phyloP scores from a whole-genome alignment of 139 green algal species.

The Eudorina sp. region DNA sequence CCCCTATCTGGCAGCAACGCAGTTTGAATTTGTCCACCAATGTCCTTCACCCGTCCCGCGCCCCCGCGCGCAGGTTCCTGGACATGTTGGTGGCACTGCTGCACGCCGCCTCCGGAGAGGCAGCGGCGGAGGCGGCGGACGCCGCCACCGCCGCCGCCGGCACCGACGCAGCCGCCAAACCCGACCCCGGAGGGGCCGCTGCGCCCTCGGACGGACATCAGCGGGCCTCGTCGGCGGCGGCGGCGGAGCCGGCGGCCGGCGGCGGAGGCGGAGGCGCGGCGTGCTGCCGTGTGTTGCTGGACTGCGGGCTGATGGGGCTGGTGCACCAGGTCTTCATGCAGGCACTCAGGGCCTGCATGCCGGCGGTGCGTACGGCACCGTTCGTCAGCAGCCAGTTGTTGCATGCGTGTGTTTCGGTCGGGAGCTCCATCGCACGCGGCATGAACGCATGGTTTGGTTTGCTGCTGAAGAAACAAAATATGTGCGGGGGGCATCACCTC shows the following conservation, averaged over 20 bases:
- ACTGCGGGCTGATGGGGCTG: slow-evolving; percentile 24
- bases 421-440: too few species aligned
- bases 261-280: neutral
- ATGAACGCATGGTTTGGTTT: too few species aligned
- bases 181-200: neutral
- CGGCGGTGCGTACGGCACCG: slow-evolving; percentile 15
- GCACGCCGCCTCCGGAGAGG: slow-evolving; percentile 24
- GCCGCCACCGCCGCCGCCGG: neutral
- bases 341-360: neutral
- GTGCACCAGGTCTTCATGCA: neutral
- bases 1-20: too few species aligned
- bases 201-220: neutral
- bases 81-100: slow-evolving; percentile 22
- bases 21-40: too few species aligned
- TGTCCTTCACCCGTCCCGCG: neutral
- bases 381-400: too few species aligned
- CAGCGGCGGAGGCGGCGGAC: too few species aligned
- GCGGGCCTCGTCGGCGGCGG: neutral
- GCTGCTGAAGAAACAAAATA: too few species aligned
- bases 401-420: too few species aligned
- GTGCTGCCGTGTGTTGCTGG: neutral
- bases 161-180: too few species aligned
- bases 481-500: too few species aligned
- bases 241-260: neutral
- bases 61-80: neutral